A percentile compares a stretch with the other conserved stretches of the same genome.
Conservation (phyloP, 345 rosid species). For the Melaleuca quinquenervia region DNA sequence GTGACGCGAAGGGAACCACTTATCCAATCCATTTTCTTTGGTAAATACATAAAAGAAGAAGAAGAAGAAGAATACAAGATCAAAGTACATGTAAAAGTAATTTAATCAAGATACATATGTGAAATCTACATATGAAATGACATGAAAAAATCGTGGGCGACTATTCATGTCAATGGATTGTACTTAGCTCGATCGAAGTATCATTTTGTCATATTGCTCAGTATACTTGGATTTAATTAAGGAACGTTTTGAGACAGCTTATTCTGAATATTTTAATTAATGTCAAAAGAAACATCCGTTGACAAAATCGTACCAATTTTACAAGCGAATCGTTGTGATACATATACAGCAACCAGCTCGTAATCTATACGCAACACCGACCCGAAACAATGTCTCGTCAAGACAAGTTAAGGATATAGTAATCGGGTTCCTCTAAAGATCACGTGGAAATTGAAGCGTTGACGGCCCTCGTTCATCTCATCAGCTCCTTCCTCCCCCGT, state of each 20-base stretch:
- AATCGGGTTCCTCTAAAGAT: background rate
- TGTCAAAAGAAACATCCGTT: background rate
- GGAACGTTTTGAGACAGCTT: background rate
- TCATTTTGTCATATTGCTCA: background rate
- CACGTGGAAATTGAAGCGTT: background rate
- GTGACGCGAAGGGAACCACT: too few species aligned
- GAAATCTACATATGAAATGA: background rate
- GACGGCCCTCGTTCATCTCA: background rate
- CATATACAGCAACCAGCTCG: background rate
- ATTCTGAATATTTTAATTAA: background rate
- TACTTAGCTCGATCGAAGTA: rapidly evolving
- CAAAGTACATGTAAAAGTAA: background rate
- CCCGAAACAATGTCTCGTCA: background rate
- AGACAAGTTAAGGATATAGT: background rate
- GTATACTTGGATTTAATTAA: background rate
- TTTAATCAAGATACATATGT: background rate
- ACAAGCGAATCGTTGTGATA: background rate
- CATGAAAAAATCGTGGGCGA: background rate
- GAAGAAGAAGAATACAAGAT: too few species aligned
- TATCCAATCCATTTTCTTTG: too few species aligned
- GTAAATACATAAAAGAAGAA: too few species aligned
- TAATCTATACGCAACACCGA: background rate
- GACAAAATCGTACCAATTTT: background rate
- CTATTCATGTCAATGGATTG: background rate
- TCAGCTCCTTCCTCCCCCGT: background rate